A percentile compares a stretch with the other conserved stretches of the same genome.
Conservation (phyloP, 1,284 basidiomycete genomes). For the Microbotryum lychnidis-dioicae region DNA sequence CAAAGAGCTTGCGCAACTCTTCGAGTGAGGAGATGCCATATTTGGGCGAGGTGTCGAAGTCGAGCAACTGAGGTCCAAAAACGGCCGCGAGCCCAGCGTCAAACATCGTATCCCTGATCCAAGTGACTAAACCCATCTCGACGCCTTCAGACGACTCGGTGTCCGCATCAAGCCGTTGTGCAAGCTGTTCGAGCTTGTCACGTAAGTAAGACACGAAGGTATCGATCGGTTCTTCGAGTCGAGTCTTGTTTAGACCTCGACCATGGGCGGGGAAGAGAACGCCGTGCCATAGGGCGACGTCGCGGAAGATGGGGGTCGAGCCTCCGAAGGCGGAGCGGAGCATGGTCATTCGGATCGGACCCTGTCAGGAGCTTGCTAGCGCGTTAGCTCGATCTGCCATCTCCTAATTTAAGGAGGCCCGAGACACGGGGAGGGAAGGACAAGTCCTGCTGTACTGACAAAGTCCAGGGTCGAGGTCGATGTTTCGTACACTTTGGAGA, state of each 20-base stretch:
- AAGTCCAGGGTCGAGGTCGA: conserved; percentile 17
- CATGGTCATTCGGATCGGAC: conserved; percentile 27
- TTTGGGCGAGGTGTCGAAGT: neutral
- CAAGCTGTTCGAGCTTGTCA: conserved; percentile 4
- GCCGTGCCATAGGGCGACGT: conserved; percentile 3
- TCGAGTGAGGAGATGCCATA: conserved; percentile 4
- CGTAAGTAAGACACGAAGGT: conserved; percentile 15
- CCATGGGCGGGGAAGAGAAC: conserved; percentile 25
- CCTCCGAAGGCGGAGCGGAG: conserved; percentile 17
- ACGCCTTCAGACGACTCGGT: neutral
- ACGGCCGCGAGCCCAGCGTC: conserved; percentile 13
- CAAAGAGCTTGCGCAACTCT: conserved; percentile 23
- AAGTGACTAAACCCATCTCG: conserved; percentile 13
- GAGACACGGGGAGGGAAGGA: neutral
- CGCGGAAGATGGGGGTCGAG: conserved; percentile 4
- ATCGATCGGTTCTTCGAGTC: conserved; percentile 11
- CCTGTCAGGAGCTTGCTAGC: neutral
- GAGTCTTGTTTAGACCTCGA: conserved; percentile 12
- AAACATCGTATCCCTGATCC: conserved; percentile 18
- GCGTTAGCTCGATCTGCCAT: too few species aligned
- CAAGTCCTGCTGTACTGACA: conserved; percentile 2
- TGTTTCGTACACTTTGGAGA: conserved; percentile 19
- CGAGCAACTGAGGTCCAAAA: conserved; percentile 12
- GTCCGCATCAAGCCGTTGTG: neutral
- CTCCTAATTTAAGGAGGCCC: neutral